These are phyloP conservation scores for Alternaria alternata DNA, from an alignment of 2,329 filamentous ascomycete genomes.

Conservation along the genomic window DNA sequence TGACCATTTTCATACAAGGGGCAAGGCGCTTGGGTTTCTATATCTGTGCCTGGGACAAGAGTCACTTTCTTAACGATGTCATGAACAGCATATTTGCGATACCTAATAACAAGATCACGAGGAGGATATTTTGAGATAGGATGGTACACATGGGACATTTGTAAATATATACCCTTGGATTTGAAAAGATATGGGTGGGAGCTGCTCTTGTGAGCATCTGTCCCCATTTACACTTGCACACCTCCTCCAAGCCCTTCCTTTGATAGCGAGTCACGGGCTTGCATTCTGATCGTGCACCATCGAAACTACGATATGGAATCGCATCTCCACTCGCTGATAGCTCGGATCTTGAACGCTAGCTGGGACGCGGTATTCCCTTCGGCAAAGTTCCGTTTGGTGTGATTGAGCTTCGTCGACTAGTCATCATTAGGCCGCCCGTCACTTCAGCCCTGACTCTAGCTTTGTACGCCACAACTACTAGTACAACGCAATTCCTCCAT, in stretches of 20 bases:
- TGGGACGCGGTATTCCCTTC: not conserved
- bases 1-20: conserved; percentile 2
- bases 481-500: not conserved
- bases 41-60: not conserved
- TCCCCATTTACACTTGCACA: not conserved
- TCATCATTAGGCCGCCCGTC: conserved; percentile 3
- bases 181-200: not conserved
- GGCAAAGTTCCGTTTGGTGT: conserved; percentile 2
- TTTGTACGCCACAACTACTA: not conserved
- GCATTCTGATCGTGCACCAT: not conserved
- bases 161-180: conserved; percentile 15
- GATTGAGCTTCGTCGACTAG: not conserved
- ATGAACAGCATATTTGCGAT: conserved; percentile 13
- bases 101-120: conserved; percentile 2
- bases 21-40: not conserved
- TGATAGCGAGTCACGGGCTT: not conserved
- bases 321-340: not conserved
- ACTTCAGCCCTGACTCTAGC: not conserved
- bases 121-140: not conserved
- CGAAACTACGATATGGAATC: not conserved
- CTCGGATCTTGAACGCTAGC: not conserved
- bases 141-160: not conserved
- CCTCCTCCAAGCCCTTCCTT: not conserved
- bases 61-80: conserved; percentile 13
- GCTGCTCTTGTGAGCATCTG: not conserved